Base-by-base conservation (phyloP, 2,329 filamentous ascomycete species). In the Sarocladium strictum region DNA sequence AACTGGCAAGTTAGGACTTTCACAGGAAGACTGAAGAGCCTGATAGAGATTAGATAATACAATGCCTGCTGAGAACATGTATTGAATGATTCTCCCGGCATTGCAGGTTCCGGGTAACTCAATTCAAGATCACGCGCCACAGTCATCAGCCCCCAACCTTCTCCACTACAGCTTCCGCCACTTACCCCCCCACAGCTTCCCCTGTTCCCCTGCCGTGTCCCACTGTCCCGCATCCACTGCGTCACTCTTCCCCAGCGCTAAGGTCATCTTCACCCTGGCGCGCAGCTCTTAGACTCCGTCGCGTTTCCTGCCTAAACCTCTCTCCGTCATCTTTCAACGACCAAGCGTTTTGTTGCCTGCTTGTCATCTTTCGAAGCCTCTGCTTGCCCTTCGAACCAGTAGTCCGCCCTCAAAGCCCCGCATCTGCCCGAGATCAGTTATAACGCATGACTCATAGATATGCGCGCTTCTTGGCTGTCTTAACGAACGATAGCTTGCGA, bases 181-280 rank as follows among this genome's bases (percentile, higher is more conserved):
- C 47, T 35, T 14, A 15, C 23, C 23, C 23, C 47, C 23, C 43
- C 12, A 12, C 6, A 5, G 23, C 11, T 24, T 10, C 14, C 43
- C 11, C n/a, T 17, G n/a, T 38, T 7, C 35, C 26, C 10, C 21
- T 17, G 27, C 6, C 21, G 6, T 17, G 26, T 51, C 27, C 47
- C 47, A 51, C 47, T 51, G n/a, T 51, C 47, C 47, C 47, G 47
- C 47, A 33, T 35, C 14, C 47, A 33, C 47, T 51, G 47, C 47
- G 47, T 51, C 47, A 51, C 47, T 51, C 26, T 10, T 47, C 7
- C 29, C 47, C 27, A 51, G 47, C 26, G 47, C 47, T 51, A 33
- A 33, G 3, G 32, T 43, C 26, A 29, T 4, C 26, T 6, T 32
- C 23, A 11, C 10, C n/a, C 3, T 11, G 9, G 27, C 26, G 29